Evolutionary conservation across 768 basidiomycete genomes (phyloP), one percentile per base, ranked within the genome.

Genomic region (Boletus rubroflammeus): DNA sequence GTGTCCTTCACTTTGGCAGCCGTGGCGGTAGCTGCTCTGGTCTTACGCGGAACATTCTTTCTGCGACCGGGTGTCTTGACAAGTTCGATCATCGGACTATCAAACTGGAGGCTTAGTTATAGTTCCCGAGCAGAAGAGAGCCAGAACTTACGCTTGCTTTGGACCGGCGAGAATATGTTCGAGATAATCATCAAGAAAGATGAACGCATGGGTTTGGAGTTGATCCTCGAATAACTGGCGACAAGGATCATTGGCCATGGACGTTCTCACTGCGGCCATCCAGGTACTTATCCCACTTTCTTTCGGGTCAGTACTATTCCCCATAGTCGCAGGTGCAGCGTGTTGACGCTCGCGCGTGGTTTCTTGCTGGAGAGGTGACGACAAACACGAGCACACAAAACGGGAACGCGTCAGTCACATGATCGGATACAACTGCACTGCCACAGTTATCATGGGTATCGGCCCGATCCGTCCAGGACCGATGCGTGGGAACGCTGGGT

Each of bases 41-140:
- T 74, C 59, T 78, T 81, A 60, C 76, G 81, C 4, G 74, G 72
- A 14, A 77, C 68, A 45, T 75, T 76, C 71, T 81, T 88, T 69
- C 81, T 89, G 41, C 89, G 81, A 29, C 87, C 84, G 14, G 90
- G 90, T 1, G 91, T 93, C 72, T 93, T 93, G 3, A 93, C 82
- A 17, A 93, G 78, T 50, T 92, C 88, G 39, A 90, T 84, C 15
- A 92, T 78, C 8, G 83, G 80, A 44, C 90, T 91, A 57, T 15
- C 38, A 0, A 14, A 13, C 40, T 19, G 50, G 23, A 51, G 61
- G 21, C 55, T 47, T 15, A 47, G 47, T 26, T 23, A 32, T 10
- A 28, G 26, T 19, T 32, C 7, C 29, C 2, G 28, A 47, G 19
- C 11, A n/a, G 43, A 26, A 26, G 29, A 21, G 15, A 58, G 26